These are phyloP conservation scores for Fonsecaea pugnacius DNA, from an alignment of 2,329 filamentous ascomycete species.

Conservation along the genomic window DNA sequence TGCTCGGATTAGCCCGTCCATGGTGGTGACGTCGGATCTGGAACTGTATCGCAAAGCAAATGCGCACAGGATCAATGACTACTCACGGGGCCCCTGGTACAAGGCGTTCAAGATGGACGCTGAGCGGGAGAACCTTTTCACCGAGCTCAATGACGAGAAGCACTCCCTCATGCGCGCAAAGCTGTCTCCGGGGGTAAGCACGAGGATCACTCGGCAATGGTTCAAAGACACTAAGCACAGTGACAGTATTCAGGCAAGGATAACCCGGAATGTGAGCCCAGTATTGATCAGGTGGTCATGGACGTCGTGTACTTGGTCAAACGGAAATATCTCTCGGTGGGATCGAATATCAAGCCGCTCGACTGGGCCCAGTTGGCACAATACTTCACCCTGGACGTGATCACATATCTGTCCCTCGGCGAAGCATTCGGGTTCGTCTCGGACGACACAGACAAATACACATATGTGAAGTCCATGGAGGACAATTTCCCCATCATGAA, in stretches of 20 bases:
- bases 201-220: background rate
- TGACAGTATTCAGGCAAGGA: slow-evolving; percentile 58
- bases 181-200: slow-evolving; percentile 57
- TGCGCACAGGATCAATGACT: slow-evolving; percentile 22
- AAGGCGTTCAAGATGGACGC: slow-evolving; percentile 58
- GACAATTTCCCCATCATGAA: slow-evolving; percentile 49
- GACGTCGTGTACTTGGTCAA: slow-evolving; percentile 57
- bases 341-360: slow-evolving; percentile 42
- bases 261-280: slow-evolving; percentile 55
- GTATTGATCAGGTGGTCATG: slow-evolving; percentile 55
- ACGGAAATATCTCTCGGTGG: slow-evolving; percentile 45
- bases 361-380: slow-evolving; percentile 56
- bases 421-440: slow-evolving; percentile 53
- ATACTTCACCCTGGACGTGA: slow-evolving; percentile 62
- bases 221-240: background rate
- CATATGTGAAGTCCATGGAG: slow-evolving; percentile 46
- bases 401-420: slow-evolving; percentile 60
- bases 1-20: slow-evolving; percentile 53
- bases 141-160: slow-evolving; percentile 53
- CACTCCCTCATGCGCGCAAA: slow-evolving; percentile 55
- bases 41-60: slow-evolving; percentile 47
- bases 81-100: slow-evolving; percentile 48
- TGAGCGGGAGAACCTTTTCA: slow-evolving; percentile 60
- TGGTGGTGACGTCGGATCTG: slow-evolving; percentile 56
- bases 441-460: slow-evolving; percentile 50